Base-by-base conservation (phyloP, 306 rosid genomes). In the Vachellia collinsii region DNA sequence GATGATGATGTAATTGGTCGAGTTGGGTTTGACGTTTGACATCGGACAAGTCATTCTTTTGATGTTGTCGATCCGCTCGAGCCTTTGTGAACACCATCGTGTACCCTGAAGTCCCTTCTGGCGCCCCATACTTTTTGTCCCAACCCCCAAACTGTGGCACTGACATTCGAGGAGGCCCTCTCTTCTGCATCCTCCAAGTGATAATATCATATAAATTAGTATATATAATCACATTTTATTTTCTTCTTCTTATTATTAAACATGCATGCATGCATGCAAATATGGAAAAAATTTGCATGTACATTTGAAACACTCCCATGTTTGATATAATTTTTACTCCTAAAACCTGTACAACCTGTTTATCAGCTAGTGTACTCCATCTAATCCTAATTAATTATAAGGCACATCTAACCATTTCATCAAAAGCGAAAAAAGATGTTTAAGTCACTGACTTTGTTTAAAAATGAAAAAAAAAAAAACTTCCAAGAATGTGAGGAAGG, bases 61-160 rank as follows among this genome's bases (percentile, higher is more conserved):
- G 88, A 72, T 85, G 90, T 82, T 91, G 90, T 64, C 85, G 79
- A 6, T 90, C 76, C n/a, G 81, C 94, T 3, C 98, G 94, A 76
- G 97, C 97, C 76, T 58, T 85, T 47, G 77, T 54, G 70, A 94
- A 94, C 54, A 94, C 94, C 84, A 91, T 54, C 0, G 98, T 88
- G 38, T 94, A 94, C 77, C 88, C 89, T 0, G 92, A 11, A 2
- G 4, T 25, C 3, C 1, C 87, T 64, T 85, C 90, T 0, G 78
- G 19, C 14, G 59, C 23, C 22, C 22, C 59, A 13, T 14, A 13
- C 0, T 76, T 20, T 68, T 85, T 90, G 41, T 92, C 94, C 98
- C 98, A 94, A 58, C 85, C 98, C 81, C 97, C 98, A 80, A 94
- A 94, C 39, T 89, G 88, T 56, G 98, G 98, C 72, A 94, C 97